Percentiles rank a stretch among this genome's conserved stretches.
These are phyloP conservation scores for Parmelia sp. DNA, from an alignment of 495 filamentous ascomycete genomes.

Conservation along the genomic window DNA sequence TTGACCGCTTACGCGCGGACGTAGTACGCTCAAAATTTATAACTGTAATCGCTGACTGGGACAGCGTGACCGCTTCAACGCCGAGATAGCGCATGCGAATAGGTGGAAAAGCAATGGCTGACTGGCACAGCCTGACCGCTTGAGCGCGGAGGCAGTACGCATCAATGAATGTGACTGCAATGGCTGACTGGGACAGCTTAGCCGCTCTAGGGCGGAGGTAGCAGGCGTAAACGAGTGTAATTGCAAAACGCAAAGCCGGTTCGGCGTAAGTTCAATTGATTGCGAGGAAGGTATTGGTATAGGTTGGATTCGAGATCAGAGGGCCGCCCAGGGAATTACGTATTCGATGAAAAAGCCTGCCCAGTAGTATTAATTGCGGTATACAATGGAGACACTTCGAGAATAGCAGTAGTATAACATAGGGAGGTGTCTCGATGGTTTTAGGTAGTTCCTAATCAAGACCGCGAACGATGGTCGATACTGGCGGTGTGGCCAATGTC, in stretches of 20 bases:
- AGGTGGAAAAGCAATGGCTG: not conserved
- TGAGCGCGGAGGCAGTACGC: not conserved
- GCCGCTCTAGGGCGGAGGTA: not conserved
- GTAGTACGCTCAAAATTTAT: not conserved
- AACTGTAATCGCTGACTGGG: not conserved
- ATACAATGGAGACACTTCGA: not conserved
- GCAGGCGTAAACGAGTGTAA: not conserved
- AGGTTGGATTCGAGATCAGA: not conserved
- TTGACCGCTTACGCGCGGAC: not conserved
- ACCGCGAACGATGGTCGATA: too few species aligned
- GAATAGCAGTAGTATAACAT: not conserved
- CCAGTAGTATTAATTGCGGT: not conserved
- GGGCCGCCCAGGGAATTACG: constrained; percentile 15
- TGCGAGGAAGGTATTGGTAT: constrained; percentile 5
- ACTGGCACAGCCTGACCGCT: too few species aligned
- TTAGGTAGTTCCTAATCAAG: not conserved
- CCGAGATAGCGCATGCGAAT: not conserved
- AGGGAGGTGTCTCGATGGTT: not conserved
- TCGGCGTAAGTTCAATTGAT: constrained; percentile 5
- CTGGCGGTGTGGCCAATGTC: not conserved
- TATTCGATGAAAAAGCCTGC: constrained; percentile 5
- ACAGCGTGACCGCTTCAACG: not conserved
- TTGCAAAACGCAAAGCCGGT: not conserved
- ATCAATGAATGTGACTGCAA: not conserved
- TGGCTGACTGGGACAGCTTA: not conserved